phyloP scores from a whole-genome alignment of 345 rosid genomes.

The Euphorbia lathyris region DNA sequence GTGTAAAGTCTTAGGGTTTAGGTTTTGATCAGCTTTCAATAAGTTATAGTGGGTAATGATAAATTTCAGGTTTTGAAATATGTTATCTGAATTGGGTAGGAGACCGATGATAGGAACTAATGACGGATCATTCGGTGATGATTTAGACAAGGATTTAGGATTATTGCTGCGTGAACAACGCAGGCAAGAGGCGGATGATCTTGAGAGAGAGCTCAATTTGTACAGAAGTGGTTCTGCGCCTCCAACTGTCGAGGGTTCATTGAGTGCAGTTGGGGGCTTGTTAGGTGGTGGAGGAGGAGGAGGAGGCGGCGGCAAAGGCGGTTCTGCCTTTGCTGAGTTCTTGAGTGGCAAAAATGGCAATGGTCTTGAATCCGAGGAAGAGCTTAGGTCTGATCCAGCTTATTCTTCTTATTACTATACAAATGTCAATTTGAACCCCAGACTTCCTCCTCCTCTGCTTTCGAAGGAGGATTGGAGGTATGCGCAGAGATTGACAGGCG shows the following conservation, averaged over 20 bases:
- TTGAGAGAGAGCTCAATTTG: conserved; percentile 58
- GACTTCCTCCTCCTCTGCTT: conserved; percentile 85
- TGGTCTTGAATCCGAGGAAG: conserved; percentile 54
- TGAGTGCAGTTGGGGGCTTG: conserved; percentile 59
- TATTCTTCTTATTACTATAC: conserved; percentile 66
- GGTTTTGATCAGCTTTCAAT: conserved; percentile 16
- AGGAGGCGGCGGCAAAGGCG: conserved; percentile 16
- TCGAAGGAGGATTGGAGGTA: conserved; percentile 86
- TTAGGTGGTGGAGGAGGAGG: conserved; percentile 38
- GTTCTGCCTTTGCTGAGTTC: conserved; percentile 40
- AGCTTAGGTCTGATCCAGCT: conserved; percentile 78
- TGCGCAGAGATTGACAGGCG: conserved; percentile 71
- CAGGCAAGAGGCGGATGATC: conserved; percentile 54
- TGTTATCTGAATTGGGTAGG: conserved; percentile 60
- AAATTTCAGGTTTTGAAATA: conserved; percentile 32
- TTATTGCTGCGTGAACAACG: conserved; percentile 48
- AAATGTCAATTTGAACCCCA: conserved; percentile 78
- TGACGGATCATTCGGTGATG: conserved; percentile 72
- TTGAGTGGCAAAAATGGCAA: conserved; percentile 42
- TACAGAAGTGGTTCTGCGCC: conserved; percentile 79
- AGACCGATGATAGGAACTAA: conserved; percentile 62
- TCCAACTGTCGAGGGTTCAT: conserved; percentile 70
- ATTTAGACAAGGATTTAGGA: conserved; percentile 70
- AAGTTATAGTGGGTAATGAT: conserved; percentile 28
- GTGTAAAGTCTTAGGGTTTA: conserved; percentile 28